phyloP scores from a whole-genome alignment of 331 rosid species.

The Arachis monticola region DNA sequence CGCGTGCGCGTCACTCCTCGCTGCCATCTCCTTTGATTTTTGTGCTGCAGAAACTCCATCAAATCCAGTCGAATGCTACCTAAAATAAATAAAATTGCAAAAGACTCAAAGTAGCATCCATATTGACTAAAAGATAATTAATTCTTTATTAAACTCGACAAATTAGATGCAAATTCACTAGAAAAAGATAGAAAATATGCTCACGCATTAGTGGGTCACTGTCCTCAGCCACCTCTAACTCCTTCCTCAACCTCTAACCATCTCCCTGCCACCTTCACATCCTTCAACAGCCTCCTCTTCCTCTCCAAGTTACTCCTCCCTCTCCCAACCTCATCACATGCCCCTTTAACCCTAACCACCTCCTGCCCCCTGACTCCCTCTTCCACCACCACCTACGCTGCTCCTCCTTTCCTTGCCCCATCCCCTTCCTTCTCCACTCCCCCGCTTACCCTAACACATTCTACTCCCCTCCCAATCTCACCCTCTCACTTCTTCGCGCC shows the following conservation, averaged over 20 bases:
- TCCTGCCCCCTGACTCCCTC: conserved; percentile 58
- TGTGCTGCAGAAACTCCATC: no score
- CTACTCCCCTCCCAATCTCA: neutral
- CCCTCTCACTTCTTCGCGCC: conserved; percentile 55
- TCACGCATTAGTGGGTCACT: neutral
- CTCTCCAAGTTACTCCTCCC: conserved; percentile 39
- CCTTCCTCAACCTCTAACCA: conserved; percentile 11
- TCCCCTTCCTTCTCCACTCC: conserved; percentile 39
- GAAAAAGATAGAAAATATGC: no score
- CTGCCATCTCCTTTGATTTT: no score
- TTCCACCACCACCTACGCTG: conserved; percentile 75
- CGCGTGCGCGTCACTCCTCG: no score
- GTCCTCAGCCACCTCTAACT: neutral
- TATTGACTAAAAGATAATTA: no score
- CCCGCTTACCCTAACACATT: conserved; percentile 62
- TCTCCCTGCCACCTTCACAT: conserved; percentile 45
- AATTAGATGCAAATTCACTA: no score
- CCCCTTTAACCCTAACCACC: conserved; percentile 65
- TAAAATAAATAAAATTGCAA: no score
- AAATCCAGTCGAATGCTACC: no score
- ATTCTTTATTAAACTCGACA: no score
- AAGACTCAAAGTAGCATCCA: no score
- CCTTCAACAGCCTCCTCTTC: conserved; percentile 54
- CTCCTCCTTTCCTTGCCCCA: conserved; percentile 59
- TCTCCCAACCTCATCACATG: conserved; percentile 51